Conservation (phyloP, 805 yeast genomes). For the Yarrowia sp. region DNA sequence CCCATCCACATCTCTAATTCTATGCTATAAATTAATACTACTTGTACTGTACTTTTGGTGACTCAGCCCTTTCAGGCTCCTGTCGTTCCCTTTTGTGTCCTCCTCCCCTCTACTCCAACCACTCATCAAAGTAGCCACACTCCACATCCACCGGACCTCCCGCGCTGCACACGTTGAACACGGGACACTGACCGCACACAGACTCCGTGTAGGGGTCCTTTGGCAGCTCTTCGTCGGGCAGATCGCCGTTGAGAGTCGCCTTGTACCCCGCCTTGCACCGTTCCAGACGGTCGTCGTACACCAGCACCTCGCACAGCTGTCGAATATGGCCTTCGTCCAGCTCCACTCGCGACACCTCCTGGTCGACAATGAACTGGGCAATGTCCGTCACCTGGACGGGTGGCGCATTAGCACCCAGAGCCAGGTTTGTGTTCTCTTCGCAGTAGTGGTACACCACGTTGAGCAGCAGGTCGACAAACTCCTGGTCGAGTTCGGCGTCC, state of each 20-base stretch:
- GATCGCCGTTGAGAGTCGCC: slow-evolving; percentile 41
- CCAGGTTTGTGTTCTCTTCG: slow-evolving; percentile 48
- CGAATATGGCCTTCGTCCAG: slow-evolving; percentile 75
- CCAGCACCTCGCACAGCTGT: slow-evolving; percentile 84
- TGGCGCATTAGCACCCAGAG: slow-evolving; percentile 69
- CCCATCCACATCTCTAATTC: neutral
- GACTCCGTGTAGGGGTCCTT: slow-evolving; percentile 45
- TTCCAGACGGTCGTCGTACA: slow-evolving; percentile 86
- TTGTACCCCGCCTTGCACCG: slow-evolving; percentile 62
- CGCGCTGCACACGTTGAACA: slow-evolving; percentile 45
- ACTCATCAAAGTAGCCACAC: slow-evolving; percentile 49
- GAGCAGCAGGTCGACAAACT: slow-evolving; percentile 83
- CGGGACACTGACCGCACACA: slow-evolving; percentile 50
- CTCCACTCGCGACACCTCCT: slow-evolving; percentile 83
- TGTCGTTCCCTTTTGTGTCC: no score
- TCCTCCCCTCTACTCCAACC: slow-evolving; percentile 43
- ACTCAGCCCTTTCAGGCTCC: neutral
- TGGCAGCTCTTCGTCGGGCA: slow-evolving; percentile 40
- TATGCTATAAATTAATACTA: slow-evolving; percentile 31
- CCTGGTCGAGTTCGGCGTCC: slow-evolving; percentile 91
- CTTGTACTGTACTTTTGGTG: slow-evolving; percentile 11
- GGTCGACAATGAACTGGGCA: slow-evolving; percentile 70
- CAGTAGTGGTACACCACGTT: slow-evolving; percentile 89
- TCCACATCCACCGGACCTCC: slow-evolving; percentile 49
- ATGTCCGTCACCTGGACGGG: slow-evolving; percentile 62